These are phyloP conservation scores for Tulasnella sp. DNA, from an alignment of 768 basidiomycete species.

Conservation along the genomic window DNA sequence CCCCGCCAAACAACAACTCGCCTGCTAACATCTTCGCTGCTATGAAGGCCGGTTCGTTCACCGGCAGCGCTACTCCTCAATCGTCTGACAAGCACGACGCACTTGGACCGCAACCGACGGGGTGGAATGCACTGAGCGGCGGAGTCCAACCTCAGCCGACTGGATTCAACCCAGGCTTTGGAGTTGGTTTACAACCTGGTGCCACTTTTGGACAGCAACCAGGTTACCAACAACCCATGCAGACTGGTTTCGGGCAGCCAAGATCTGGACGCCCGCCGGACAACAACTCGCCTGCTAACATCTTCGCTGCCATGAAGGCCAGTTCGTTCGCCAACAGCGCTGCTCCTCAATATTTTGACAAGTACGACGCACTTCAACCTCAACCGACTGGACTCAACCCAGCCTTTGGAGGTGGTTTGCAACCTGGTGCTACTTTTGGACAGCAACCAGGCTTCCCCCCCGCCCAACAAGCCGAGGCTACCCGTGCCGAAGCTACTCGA, in stretches of 20 bases:
- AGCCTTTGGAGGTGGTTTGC: constrained; percentile 19
- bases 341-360: constrained; percentile 49
- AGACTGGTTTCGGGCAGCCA: constrained; percentile 5
- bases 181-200: background rate
- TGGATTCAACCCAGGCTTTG: constrained; percentile 22
- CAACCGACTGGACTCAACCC: constrained; percentile 19
- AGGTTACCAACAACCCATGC: constrained; percentile 4
- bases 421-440: background rate
- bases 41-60: constrained; percentile 88
- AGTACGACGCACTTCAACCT: constrained; percentile 55
- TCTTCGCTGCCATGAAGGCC: constrained; percentile 87
- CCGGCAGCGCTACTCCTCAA: constrained; percentile 48
- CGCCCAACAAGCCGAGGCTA: constrained; percentile 26
- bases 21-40: constrained; percentile 81
- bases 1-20: constrained; percentile 29
- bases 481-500: constrained; percentile 27
- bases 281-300: constrained; percentile 54
- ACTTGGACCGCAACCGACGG: constrained; percentile 52
- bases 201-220: background rate
- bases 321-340: constrained; percentile 66
- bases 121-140: constrained; percentile 42
- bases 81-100: constrained; percentile 57
- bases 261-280: too few species aligned
- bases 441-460: background rate
- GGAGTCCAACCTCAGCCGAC: constrained; percentile 19